Percentiles rank a stretch among this genome's conserved stretches.
Evolutionary conservation across 208 protist species (phyloP).

Genomic region (Eutreptiella sp.): DNA sequence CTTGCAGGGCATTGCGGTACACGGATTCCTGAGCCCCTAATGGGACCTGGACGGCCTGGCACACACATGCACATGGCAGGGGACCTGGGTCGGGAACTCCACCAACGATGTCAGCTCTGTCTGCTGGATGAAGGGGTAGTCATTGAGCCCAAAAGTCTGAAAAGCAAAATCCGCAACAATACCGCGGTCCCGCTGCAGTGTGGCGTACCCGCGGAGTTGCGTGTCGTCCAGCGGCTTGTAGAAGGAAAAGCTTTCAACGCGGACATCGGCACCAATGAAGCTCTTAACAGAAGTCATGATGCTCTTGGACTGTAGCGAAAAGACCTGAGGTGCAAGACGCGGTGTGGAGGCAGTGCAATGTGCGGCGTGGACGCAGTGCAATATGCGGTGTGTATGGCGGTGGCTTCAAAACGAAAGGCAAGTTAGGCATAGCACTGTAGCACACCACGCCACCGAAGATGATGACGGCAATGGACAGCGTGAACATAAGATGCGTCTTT

Average conservation of each 20-base stretch:
- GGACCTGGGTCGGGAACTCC: neutral
- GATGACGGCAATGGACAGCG: constrained; percentile 72
- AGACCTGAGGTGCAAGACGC: constrained; percentile 29
- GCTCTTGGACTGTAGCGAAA: constrained; percentile 45
- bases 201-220: constrained; percentile 45
- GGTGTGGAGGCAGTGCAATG: neutral
- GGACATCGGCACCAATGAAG: constrained; percentile 50
- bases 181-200: too few relatives aligned
- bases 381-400: neutral
- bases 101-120: neutral
- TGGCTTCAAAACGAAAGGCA: constrained; percentile 51
- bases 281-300: constrained; percentile 46
- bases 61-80: too few relatives aligned
- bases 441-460: constrained; percentile 73
- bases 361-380: neutral
- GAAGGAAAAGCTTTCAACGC: constrained; percentile 40
- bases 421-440: too few relatives aligned
- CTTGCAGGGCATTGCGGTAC: too few relatives aligned
- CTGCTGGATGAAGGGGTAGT: neutral
- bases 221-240: constrained; percentile 42
- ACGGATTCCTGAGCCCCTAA: too few relatives aligned
- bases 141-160: constrained; percentile 46
- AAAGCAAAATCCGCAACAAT: constrained; percentile 58
- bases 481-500: constrained; percentile 91
- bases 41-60: too few relatives aligned